Evolutionary conservation across 2,329 filamentous ascomycete species (phyloP).

Genomic region (Trichoderma sp.): DNA sequence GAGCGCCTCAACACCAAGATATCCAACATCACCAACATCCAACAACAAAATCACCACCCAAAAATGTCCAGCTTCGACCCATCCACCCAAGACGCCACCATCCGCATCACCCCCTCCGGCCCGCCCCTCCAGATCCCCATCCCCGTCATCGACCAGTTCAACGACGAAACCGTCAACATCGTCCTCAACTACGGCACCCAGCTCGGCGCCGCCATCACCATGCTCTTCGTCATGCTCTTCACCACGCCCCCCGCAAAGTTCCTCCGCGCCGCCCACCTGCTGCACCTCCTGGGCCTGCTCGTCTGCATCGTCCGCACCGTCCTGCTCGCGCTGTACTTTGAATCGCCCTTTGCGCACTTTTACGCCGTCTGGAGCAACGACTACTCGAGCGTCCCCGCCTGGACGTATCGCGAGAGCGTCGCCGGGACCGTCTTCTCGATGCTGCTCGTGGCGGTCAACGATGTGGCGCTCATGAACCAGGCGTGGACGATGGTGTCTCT

Average conservation of each 20-base stretch:
- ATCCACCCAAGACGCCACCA: conserved; percentile 42
- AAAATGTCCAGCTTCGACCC: conserved; percentile 42
- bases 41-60: not conserved
- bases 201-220: conserved; percentile 67
- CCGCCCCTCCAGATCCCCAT: conserved; percentile 38
- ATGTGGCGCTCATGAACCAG: conserved; percentile 55
- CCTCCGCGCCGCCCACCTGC: conserved; percentile 63
- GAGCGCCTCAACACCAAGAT: conserved; percentile 18
- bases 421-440: conserved; percentile 49
- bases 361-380: conserved; percentile 64
- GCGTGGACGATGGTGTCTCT: conserved; percentile 57
- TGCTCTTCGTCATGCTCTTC: conserved; percentile 67
- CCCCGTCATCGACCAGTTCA: conserved; percentile 40
- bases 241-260: conserved; percentile 70
- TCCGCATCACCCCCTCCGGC: conserved; percentile 41
- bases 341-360: conserved; percentile 62
- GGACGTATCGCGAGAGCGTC: conserved; percentile 45
- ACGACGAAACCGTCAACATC: conserved; percentile 42
- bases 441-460: conserved; percentile 50
- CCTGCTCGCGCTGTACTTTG: conserved; percentile 62
- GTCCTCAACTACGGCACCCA: conserved; percentile 71
- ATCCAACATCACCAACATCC: not conserved
- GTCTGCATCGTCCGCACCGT: conserved; percentile 63
- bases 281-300: conserved; percentile 66
- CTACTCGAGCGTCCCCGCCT: conserved; percentile 50